A percentile compares a stretch with the other conserved stretches of the same genome.
Conservation (phyloP, 352 stramenopile genomes). For the Globisporangium echinulatum region DNA sequence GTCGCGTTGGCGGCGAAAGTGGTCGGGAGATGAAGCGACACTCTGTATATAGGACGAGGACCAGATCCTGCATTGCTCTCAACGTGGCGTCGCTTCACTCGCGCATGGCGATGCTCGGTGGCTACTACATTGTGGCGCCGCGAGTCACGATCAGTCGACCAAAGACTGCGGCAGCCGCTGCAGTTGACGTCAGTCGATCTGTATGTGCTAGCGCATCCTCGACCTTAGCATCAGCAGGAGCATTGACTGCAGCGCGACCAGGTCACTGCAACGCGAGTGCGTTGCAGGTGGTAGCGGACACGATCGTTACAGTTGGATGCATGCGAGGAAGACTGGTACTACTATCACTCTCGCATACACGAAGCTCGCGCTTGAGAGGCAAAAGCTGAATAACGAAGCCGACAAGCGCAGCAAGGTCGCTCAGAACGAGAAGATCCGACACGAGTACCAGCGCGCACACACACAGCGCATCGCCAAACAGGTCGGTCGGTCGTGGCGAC, state of each 20-base stretch:
- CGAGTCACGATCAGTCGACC: conserved; percentile 22
- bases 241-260: too few species aligned
- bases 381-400: conserved; percentile 38
- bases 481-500: conserved; percentile 10
- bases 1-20: too few species aligned
- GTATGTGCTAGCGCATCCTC: not conserved
- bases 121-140: not conserved
- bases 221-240: too few species aligned
- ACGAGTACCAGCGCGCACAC: conserved; percentile 30
- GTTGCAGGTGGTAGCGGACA: too few species aligned
- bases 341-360: not conserved
- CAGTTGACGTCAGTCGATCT: not conserved
- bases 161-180: conserved; percentile 13
- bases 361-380: conserved; percentile 32
- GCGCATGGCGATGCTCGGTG: too few species aligned
- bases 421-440: conserved; percentile 42
- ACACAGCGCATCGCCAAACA: conserved; percentile 31
- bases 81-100: not conserved
- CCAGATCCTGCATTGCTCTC: not conserved
- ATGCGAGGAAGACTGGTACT: not conserved
- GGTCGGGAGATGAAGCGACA: too few species aligned
- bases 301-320: too few species aligned
- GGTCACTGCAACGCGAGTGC: too few species aligned
- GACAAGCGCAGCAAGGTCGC: conserved; percentile 21
- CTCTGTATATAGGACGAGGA: too few species aligned